Percentiles rank a stretch among this genome's conserved stretches.
phyloP scores from a whole-genome alignment of 176 grass and related monocot species.

The Zoysia pacifica region DNA sequence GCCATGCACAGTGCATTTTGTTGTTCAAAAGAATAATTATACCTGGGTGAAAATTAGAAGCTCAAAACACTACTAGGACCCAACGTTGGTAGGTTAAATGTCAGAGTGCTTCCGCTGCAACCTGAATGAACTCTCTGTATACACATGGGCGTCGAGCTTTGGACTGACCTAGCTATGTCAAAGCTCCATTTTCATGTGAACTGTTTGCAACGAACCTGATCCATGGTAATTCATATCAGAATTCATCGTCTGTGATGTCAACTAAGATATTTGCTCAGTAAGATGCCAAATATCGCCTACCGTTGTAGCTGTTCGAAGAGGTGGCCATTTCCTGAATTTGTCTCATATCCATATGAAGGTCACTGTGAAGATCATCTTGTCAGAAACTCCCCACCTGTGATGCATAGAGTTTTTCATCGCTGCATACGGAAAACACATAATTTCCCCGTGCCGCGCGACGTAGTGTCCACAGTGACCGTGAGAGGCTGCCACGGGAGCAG shows the following conservation, averaged over 20 bases:
- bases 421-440: neutral
- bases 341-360: constrained; percentile 85
- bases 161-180: constrained; percentile 39
- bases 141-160: constrained; percentile 56
- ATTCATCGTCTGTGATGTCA: neutral
- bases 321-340: constrained; percentile 73
- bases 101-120: constrained; percentile 50
- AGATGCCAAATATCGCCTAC: constrained; percentile 42
- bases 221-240: constrained; percentile 15
- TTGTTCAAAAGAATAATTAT: constrained; percentile 78
- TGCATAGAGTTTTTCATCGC: neutral
- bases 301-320: constrained; percentile 70
- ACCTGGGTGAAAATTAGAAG: constrained; percentile 48
- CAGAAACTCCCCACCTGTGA: constrained; percentile 73
- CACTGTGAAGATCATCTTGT: constrained; percentile 86
- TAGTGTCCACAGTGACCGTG: too few relatives aligned
- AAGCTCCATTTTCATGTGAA: constrained; percentile 96
- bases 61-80: constrained; percentile 40
- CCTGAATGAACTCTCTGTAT: constrained; percentile 47
- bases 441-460: too few relatives aligned
- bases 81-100: constrained; percentile 70
- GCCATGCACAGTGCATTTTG: constrained; percentile 5
- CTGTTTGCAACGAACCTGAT: constrained; percentile 71
- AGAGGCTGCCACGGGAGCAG: too few relatives aligned
- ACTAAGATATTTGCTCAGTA: neutral